Percentiles rank a stretch among this genome's conserved stretches.
Evolutionary conservation across 192 early-diverging fungal species (phyloP).

Genomic region (Coemansia sp.): DNA sequence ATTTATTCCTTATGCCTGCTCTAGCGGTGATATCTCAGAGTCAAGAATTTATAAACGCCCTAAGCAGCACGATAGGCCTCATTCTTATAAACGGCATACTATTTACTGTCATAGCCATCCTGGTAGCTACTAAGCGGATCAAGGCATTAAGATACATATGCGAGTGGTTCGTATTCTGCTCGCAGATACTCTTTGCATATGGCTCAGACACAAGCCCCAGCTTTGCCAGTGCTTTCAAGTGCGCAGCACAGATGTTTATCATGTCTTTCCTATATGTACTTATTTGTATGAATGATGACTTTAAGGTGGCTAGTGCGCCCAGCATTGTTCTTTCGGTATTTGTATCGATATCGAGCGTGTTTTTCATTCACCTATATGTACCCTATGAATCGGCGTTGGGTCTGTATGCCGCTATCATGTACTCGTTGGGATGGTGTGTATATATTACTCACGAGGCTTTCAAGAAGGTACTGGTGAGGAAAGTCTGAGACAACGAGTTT

Average conservation of each 20-base stretch:
- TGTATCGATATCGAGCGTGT: not conserved
- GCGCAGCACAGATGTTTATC: not conserved
- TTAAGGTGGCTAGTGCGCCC: not conserved
- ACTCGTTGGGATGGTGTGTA: not conserved
- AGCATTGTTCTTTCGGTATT: not conserved
- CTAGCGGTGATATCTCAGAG: not conserved
- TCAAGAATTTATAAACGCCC: not conserved
- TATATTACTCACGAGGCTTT: not conserved
- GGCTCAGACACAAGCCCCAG: not conserved
- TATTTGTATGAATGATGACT: not conserved
- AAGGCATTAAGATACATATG: not conserved
- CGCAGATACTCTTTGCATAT: not conserved
- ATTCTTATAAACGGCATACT: not conserved
- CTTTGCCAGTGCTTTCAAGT: not conserved
- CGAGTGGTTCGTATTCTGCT: not conserved
- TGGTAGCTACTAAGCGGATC: not conserved
- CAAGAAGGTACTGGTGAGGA: not conserved
- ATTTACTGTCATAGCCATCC: not conserved
- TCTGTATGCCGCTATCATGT: conserved; percentile 1
- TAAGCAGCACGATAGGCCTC: not conserved
- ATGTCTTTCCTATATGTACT: not conserved
- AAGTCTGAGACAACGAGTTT: not conserved
- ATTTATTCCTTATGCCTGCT: not conserved
- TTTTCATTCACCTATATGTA: not conserved
- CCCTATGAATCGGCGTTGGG: not conserved